Conservation (phyloP, 2,329 filamentous ascomycete genomes). For the Cladophialophora chaetospira region DNA sequence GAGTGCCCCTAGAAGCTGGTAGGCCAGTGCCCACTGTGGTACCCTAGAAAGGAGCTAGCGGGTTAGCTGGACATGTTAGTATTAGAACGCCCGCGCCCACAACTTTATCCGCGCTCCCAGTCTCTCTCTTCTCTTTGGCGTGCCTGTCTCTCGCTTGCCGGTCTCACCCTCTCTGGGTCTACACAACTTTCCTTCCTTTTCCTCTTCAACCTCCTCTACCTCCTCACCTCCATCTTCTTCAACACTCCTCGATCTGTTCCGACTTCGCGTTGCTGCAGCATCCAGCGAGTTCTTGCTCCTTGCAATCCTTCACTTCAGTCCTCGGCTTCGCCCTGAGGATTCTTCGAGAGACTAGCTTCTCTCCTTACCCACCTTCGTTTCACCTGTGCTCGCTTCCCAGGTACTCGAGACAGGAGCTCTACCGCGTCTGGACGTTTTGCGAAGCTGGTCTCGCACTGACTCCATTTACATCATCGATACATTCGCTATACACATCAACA, state of each 20-base stretch:
- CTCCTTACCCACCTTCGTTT: constrained; percentile 36
- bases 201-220: constrained; percentile 15
- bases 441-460: constrained; percentile 34
- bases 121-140: constrained; percentile 17
- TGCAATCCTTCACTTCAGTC: constrained; percentile 29
- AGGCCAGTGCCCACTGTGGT: neutral
- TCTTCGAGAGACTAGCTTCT: constrained; percentile 34
- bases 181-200: constrained; percentile 16
- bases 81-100: constrained; percentile 13
- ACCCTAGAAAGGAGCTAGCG: constrained; percentile 4
- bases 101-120: constrained; percentile 1
- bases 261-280: constrained; percentile 29
- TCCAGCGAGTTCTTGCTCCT: constrained; percentile 15
- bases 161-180: constrained; percentile 20
- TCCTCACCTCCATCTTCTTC: neutral
- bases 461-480: constrained; percentile 32
- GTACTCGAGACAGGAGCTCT: constrained; percentile 32
- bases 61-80: constrained; percentile 9
- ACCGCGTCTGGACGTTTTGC: constrained; percentile 34
- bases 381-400: constrained; percentile 31
- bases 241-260: constrained; percentile 24
- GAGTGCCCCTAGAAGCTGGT: constrained; percentile 2
- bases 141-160: constrained; percentile 22
- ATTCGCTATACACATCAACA: constrained; percentile 29
- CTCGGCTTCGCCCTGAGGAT: constrained; percentile 26